Base-by-base conservation (phyloP, 192 early-diverging fungal genomes). In the Cladochytrium replicatum region DNA sequence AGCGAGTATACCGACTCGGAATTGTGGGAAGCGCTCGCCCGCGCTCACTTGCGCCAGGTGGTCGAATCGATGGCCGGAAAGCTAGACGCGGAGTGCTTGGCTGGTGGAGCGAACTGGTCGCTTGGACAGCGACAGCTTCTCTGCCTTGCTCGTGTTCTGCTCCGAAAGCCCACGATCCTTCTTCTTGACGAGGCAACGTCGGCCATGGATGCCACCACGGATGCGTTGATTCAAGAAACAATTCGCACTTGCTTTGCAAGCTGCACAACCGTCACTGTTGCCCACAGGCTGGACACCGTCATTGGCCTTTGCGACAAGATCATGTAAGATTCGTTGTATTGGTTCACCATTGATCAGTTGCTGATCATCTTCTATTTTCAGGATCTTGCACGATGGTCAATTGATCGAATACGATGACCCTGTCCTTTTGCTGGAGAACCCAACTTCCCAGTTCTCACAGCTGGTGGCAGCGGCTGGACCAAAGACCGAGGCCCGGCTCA, bases 41-140 rank as follows among this genome's bases (percentile, higher is more conserved):
- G 72, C 2, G 75, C 84, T 9, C 75, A 83, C 38, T 62, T 90
- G 24, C 56, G 69, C 9, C 68, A 82, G 49, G 60, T 93, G 21
- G 52, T 63, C 17, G 46, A 66, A 21, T n/a, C n/a, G 58, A 75
- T 28, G 57, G 69, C 7, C 75, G 77, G 32, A 57, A 74, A 43
- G 41, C n/a, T 93, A 23, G 83, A 88, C 22, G 73, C 75, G 4
- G 48, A 48, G 17, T 76, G 93, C 2, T 57, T 71, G 19, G 81
- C 84, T 47, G 78, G 84, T 23, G 92, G 92, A 38, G 84, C 82
- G 49, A 92, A 92, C 66, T 80, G 91, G 52, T 83, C 77, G 25
- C 75, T 88, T 21, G 87, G 87, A 13, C 82, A 87, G 54, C 61
- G 73, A 1, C 73, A 75, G 34, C 57, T 85, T 37, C 15, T 78